Base-by-base conservation (phyloP, 1,284 basidiomycete genomes). In the Exobasidium rhododendri region DNA sequence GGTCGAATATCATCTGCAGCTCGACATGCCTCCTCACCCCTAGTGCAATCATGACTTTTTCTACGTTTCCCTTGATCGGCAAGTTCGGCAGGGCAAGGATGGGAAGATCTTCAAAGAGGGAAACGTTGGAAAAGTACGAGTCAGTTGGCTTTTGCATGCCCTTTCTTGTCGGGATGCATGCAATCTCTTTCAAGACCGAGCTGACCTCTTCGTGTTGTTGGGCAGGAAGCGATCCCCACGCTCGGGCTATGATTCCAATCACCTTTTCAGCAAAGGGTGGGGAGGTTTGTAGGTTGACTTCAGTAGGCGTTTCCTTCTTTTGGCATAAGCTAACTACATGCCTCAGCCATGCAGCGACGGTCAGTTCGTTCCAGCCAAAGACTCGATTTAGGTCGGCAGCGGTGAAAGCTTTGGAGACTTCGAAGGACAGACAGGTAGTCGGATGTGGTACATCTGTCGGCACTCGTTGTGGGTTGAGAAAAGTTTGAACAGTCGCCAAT, bases 1-100 rank as follows among this genome's bases (percentile, higher is more conserved):
- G 75, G 29, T 80, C 79, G 59, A 83, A 82, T 59, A 83, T 77
- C 62, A 82, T 73, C 65, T 82, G 81, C 46, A 80, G 68, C 59
- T 80, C 91, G 11, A 97, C 92, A 70, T 97, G 94, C 72, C 88
- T 90, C 24, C 92, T 85, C 10, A 97, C 91, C 7, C 92, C 93
- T 0, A 97, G 82, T 0, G 85, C 85, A 28, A 86, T 83, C 3
- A 98, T 81, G 26, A 97, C 80, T 70, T 86, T 89, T 73, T 94
- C 92, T 66, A 93, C 77, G 14, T 84, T 82, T 1, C 89, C 89
- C 75, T 89, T 93, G 65, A 94, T 83, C 31, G 64, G 62, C 0
- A 81, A 73, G 11, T 88, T 89, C 0, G 91, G 86, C 52, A 97
- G 82, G 1, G 84, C 85, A 1, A 94, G 87, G 29, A 94, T 86